Base-by-base conservation (phyloP, 176 grass and related monocot genomes). In the Puccinellia tenuiflora region DNA sequence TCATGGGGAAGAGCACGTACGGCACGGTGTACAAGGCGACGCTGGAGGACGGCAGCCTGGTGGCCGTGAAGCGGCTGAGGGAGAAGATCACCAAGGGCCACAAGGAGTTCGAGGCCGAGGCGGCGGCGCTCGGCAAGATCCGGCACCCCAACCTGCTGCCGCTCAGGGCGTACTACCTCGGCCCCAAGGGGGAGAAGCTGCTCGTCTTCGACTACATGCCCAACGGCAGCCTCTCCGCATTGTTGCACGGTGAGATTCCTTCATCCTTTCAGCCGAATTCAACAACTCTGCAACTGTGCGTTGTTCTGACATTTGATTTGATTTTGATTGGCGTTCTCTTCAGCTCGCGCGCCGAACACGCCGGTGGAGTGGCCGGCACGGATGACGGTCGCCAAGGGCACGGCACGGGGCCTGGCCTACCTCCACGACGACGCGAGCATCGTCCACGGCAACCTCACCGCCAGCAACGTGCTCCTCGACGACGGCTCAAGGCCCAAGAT, bases 401-500 rank as follows among this genome's bases (percentile, higher is more conserved):
- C 80, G 13, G 88, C 93, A 15, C 88, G 88, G 25, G 90, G 93
- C 3, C 77, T 96, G 48, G 75, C 79, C 4, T 85, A 92, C 77
- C 90, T 96, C 51, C 93, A 96, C 72, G 85, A 90, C 77, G 80
- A 89, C 26, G 53, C 83, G 21, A 87, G 51, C 81, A 90, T 88
- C 29, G 65, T 96, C 24, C 93, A 96, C 40, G 93, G 93, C 65
- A 96, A 93, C 88, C 90, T 96, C 61, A 93, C 90, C 3, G 79
- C 88, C 72, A 85, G 90, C 77, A 96, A 96, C 73, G 80, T 96
- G 65, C 88, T 96, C 28, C 89, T 97, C 7, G 91, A 97, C 56
- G 91, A 90, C 2, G 38, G 72, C 13, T 34, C 66, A 15, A 74
- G 70, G 35, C 86, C 93, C 71, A 91, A 80, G 89, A 91, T 93